Conservation (phyloP, 2,329 filamentous ascomycete species). For the Alternaria incomplexa region DNA sequence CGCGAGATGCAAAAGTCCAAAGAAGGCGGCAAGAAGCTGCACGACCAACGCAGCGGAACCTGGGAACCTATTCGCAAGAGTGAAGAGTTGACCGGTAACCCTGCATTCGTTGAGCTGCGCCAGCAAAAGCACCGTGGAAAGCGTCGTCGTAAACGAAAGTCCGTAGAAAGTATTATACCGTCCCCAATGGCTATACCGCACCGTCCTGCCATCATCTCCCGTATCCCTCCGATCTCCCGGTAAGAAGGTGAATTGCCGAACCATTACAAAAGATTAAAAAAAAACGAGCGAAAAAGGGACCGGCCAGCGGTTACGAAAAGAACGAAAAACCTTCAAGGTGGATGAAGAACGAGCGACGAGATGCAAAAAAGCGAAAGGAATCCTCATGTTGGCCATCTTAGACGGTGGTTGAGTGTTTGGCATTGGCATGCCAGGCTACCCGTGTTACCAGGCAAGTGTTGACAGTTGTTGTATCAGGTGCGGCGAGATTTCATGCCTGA, state of each 20-base stretch:
- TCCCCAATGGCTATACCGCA: constrained; percentile 30
- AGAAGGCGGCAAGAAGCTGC: constrained; percentile 34
- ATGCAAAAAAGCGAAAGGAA: not conserved
- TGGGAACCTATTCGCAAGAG: constrained; percentile 26
- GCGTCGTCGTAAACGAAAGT: constrained; percentile 29
- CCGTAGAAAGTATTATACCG: constrained; percentile 38
- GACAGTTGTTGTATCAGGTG: constrained; percentile 21
- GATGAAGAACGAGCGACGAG: constrained; percentile 4
- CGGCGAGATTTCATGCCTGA: constrained; percentile 14
- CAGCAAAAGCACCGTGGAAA: constrained; percentile 23
- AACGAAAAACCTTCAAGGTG: constrained; percentile 6
- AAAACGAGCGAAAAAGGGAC: constrained; percentile 7
- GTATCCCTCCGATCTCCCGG: constrained; percentile 17
- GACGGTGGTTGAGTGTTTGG: constrained; percentile 4
- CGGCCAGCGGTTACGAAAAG: constrained; percentile 22
- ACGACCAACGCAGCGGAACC: constrained; percentile 32
- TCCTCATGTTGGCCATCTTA: not conserved
- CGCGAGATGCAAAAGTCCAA: constrained; percentile 36
- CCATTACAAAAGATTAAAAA: constrained; percentile 18
- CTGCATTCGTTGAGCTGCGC: constrained; percentile 30
- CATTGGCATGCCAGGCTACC: constrained; percentile 8
- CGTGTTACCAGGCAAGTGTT: constrained; percentile 9
- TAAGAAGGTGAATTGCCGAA: constrained; percentile 27
- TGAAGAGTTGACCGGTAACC: constrained; percentile 26
- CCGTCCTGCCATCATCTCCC: constrained; percentile 18